Evolutionary conservation across 495 filamentous ascomycete genomes (phyloP).

Genomic region (Penicillium dipodomyicola): DNA sequence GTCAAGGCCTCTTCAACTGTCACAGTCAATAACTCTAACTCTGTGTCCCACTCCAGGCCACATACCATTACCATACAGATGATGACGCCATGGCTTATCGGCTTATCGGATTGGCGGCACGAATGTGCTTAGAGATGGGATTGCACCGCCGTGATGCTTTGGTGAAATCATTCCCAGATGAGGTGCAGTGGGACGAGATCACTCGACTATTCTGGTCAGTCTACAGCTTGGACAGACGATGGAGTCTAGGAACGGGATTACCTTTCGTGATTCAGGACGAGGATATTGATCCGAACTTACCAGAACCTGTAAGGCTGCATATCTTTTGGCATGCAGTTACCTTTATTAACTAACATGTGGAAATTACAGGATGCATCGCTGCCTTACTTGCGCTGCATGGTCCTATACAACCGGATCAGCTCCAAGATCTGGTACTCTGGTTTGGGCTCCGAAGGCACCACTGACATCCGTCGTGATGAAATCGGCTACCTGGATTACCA

Average conservation of each 20-base stretch:
- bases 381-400: conserved; percentile 75
- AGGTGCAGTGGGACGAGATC: conserved; percentile 57
- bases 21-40: neutral
- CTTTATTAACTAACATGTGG: neutral
- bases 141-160: conserved; percentile 74
- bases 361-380: conserved; percentile 57
- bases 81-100: conserved; percentile 81
- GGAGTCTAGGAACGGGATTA: conserved; percentile 78
- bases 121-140: conserved; percentile 77
- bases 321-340: neutral
- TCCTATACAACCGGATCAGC: conserved; percentile 70
- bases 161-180: conserved; percentile 59
- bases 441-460: conserved; percentile 47
- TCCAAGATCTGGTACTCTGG: conserved; percentile 75
- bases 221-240: conserved; percentile 75
- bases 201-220: conserved; percentile 75
- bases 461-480: conserved; percentile 57
- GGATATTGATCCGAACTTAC: conserved; percentile 76
- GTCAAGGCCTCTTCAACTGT: conserved; percentile 21
- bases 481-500: conserved; percentile 75
- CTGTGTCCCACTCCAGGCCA: conserved; percentile 51
- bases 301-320: conserved; percentile 64
- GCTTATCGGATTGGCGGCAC: conserved; percentile 69
- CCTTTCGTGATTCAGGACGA: conserved; percentile 80
- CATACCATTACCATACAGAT: conserved; percentile 79